Percentiles rank a stretch among this genome's conserved stretches.
Conservation (phyloP, 306 rosid genomes). For the Cicer chorassanicum region DNA sequence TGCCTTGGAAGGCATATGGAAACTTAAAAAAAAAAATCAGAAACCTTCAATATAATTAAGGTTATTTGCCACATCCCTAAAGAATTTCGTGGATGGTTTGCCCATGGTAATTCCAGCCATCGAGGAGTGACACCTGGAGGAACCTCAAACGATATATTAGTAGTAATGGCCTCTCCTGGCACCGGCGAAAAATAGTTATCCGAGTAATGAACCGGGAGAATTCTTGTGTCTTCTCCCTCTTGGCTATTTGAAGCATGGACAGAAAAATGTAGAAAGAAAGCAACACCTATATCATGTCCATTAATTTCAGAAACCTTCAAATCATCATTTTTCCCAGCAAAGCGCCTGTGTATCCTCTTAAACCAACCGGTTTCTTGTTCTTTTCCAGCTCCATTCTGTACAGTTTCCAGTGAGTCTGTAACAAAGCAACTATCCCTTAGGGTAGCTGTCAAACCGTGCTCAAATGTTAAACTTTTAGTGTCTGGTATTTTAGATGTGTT, state of each 20-base stretch:
- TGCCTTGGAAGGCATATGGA: background rate
- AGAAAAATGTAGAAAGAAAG: slow-evolving; percentile 92
- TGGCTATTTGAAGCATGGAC: slow-evolving; percentile 63
- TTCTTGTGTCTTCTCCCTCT: slow-evolving; percentile 84
- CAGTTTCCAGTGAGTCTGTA: slow-evolving; percentile 39
- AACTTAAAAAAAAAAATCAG: background rate
- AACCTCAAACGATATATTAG: slow-evolving; percentile 68
- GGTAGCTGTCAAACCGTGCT: slow-evolving; percentile 47
- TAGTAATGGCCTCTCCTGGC: slow-evolving; percentile 76
- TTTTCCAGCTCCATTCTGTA: slow-evolving; percentile 39
- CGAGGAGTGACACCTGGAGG: slow-evolving; percentile 71
- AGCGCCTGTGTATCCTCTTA: slow-evolving; percentile 56
- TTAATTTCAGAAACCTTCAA: slow-evolving; percentile 60
- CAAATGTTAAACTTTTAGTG: slow-evolving; percentile 48
- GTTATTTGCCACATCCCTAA: slow-evolving; percentile 34
- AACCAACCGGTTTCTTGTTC: slow-evolving; percentile 55
- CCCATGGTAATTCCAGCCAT: slow-evolving; percentile 76
- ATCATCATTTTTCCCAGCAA: slow-evolving; percentile 48
- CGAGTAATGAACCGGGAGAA: slow-evolving; percentile 90
- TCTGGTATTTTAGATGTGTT: slow-evolving; percentile 67
- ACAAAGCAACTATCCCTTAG: slow-evolving; percentile 49
- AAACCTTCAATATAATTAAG: background rate
- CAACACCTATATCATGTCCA: slow-evolving; percentile 74
- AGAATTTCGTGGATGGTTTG: slow-evolving; percentile 51
- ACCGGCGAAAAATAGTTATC: slow-evolving; percentile 94